A percentile compares a stretch with the other conserved stretches of the same genome.
Evolutionary conservation across 441 rosid species (phyloP).

Genomic region (Adansonia gregorii): DNA sequence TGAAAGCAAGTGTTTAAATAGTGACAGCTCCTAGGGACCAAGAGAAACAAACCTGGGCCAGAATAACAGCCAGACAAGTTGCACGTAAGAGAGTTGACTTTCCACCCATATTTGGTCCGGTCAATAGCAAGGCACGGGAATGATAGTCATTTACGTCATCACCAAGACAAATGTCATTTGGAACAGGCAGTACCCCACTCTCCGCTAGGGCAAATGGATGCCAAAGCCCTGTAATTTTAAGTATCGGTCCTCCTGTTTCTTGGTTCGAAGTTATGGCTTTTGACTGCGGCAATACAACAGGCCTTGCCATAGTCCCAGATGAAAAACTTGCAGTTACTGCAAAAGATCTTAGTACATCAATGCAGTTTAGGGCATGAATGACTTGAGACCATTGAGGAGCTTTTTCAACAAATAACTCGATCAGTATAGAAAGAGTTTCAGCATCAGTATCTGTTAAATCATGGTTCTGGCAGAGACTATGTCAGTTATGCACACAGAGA

Average conservation of each 20-base stretch:
- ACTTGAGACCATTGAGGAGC: constrained; percentile 75
- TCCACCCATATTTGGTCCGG: constrained; percentile 99
- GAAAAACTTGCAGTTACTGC: constrained; percentile 66
- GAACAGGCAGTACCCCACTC: constrained; percentile 73
- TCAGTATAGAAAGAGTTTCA: constrained; percentile 73
- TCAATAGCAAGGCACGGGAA: constrained; percentile 71
- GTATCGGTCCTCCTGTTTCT: constrained; percentile 59
- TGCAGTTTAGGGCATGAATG: constrained; percentile 73
- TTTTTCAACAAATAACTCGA: constrained; percentile 80
- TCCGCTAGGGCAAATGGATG: constrained; percentile 88
- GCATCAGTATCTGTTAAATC: constrained; percentile 76
- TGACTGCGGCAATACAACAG: constrained; percentile 61
- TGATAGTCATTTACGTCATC: constrained; percentile 50
- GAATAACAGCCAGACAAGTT: constrained; percentile 83
- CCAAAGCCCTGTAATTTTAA: constrained; percentile 83
- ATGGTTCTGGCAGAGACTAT: constrained; percentile 60
- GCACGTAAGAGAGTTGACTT: constrained; percentile 96
- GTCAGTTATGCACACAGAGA: constrained; percentile 31
- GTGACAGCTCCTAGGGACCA: constrained; percentile 17
- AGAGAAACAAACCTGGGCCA: constrained; percentile 73
- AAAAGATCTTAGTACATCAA: constrained; percentile 80
- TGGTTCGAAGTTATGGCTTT: constrained; percentile 36
- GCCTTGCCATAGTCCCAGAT: constrained; percentile 70
- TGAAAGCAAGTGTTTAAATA: constrained; percentile 4
- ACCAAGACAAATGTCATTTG: constrained; percentile 82